These are phyloP conservation scores for Pseudogymnoascus sp. DNA, from an alignment of 2,329 filamentous ascomycete genomes.

Conservation along the genomic window DNA sequence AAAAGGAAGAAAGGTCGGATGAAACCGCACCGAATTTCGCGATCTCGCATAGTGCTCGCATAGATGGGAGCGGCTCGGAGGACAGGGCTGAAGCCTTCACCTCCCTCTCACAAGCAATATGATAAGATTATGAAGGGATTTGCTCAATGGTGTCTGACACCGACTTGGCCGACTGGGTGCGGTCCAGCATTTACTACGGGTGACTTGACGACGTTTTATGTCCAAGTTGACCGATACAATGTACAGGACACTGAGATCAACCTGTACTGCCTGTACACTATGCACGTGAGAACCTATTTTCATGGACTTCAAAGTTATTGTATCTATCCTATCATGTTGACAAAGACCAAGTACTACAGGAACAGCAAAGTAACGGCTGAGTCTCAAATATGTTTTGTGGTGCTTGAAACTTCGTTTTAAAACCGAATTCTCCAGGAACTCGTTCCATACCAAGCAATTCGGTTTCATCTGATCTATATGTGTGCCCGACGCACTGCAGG, in stretches of 20 bases:
- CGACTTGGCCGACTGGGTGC: not conserved
- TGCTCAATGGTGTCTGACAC: not conserved
- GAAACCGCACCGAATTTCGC: not conserved
- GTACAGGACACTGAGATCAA: too few species aligned
- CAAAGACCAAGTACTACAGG: not conserved
- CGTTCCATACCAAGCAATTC: not conserved
- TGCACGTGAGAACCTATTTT: not conserved
- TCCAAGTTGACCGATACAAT: not conserved
- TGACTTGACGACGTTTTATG: not conserved
- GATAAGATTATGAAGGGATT: conserved; percentile 2
- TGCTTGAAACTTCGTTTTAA: not conserved
- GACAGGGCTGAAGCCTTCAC: not conserved
- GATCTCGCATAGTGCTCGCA: not conserved
- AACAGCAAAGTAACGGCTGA: not conserved
- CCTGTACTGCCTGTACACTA: not conserved
- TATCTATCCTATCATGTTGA: not conserved
- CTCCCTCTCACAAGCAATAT: not conserved
- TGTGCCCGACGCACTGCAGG: not conserved
- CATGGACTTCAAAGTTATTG: not conserved
- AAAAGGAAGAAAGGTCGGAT: conserved; percentile 3
- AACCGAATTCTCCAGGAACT: not conserved
- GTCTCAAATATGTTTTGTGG: conserved; percentile 6
- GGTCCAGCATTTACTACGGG: not conserved
- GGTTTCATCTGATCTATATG: conserved; percentile 7
- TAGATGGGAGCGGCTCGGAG: not conserved